phyloP scores from a whole-genome alignment of 345 rosid genomes.

The Euclidium syriacum region DNA sequence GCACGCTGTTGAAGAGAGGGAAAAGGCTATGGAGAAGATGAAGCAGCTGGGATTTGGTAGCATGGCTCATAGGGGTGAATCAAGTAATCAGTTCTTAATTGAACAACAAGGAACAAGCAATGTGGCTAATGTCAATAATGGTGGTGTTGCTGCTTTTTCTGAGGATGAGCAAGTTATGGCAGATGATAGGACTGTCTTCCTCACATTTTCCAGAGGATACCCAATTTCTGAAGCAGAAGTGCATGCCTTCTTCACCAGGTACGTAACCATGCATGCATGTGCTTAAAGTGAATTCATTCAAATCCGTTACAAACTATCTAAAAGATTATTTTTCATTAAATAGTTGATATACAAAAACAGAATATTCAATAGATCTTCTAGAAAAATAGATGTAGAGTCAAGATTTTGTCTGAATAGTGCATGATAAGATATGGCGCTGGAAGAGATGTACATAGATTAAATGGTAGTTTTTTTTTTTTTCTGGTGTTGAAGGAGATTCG shows the following conservation, averaged over 20 bases:
- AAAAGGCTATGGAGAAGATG: background rate
- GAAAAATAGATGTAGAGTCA: too few relatives aligned
- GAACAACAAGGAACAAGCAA: background rate
- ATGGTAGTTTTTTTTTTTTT: background rate
- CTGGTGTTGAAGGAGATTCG: constrained; percentile 43
- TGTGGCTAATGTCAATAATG: background rate
- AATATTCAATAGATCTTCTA: too few relatives aligned
- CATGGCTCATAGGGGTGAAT: background rate
- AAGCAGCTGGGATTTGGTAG: background rate
- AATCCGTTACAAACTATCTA: background rate
- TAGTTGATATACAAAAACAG: too few relatives aligned
- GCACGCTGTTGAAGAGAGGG: background rate
- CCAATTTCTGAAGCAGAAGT: constrained; percentile 54
- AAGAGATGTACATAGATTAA: too few relatives aligned
- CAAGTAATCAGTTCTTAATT: constrained; percentile 2
- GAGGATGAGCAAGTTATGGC: background rate
- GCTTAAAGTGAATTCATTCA: background rate
- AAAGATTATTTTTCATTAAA: too few relatives aligned
- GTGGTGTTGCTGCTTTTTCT: background rate
- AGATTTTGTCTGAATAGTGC: too few relatives aligned
- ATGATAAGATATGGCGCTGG: too few relatives aligned
- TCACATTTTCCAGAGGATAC: constrained; percentile 75
- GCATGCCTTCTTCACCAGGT: constrained; percentile 51
- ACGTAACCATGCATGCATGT: background rate
- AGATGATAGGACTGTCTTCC: constrained; percentile 57